A percentile compares a stretch with the other conserved stretches of the same genome.
phyloP scores from a whole-genome alignment of 805 yeast genomes.

The Kodamaea hsintzibuensis region DNA sequence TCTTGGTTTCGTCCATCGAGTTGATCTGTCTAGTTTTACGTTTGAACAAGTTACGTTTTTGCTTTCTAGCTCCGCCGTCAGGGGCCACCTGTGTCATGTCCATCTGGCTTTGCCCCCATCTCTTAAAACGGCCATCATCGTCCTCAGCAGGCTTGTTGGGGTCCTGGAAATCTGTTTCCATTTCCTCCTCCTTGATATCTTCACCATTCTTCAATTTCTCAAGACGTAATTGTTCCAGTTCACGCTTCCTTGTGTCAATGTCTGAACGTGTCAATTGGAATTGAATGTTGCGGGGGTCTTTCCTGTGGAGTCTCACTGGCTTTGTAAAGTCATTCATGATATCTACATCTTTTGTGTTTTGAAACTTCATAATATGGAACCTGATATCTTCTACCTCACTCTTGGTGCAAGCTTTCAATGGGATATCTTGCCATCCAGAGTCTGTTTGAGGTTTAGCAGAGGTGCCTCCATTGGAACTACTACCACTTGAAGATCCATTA shows the following conservation, averaged over 20 bases:
- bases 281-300: slow-evolving; percentile 90
- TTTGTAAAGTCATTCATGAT: slow-evolving; percentile 69
- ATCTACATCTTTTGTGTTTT: slow-evolving; percentile 68
- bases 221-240: slow-evolving; percentile 28
- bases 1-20: slow-evolving; percentile 77
- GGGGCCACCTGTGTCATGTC: slow-evolving; percentile 80
- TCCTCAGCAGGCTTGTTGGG: slow-evolving; percentile 28
- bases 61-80: slow-evolving; percentile 83
- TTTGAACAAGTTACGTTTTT: slow-evolving; percentile 57
- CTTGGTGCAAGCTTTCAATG: slow-evolving; percentile 68
- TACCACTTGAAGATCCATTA: not conserved
- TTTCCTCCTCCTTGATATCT: slow-evolving; percentile 19
- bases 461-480: not conserved
- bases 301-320: slow-evolving; percentile 88
- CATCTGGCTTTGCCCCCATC: slow-evolving; percentile 39
- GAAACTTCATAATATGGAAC: slow-evolving; percentile 81
- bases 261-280: slow-evolving; percentile 80
- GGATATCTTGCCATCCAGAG: slow-evolving; percentile 51
- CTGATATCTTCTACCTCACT: slow-evolving; percentile 73
- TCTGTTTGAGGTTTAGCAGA: slow-evolving; percentile 6
- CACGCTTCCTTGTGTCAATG: slow-evolving; percentile 55
- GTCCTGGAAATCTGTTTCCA: slow-evolving; percentile 3
- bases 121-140: slow-evolving; percentile 30
- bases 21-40: slow-evolving; percentile 84
- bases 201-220: slow-evolving; percentile 13